Conservation (phyloP, 257 asterid genomes). For the Capsicum chinense region DNA sequence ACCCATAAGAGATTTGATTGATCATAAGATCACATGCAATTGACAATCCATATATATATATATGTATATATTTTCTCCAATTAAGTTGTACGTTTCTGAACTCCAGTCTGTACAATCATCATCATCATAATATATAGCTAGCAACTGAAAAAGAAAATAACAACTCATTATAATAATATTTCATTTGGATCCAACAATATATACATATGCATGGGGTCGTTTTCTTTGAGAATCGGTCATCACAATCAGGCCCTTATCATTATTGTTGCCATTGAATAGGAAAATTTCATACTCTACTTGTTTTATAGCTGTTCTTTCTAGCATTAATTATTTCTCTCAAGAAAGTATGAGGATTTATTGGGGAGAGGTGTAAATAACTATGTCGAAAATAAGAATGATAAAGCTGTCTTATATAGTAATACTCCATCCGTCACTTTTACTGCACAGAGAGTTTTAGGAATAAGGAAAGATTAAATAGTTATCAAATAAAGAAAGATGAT, state of each 20-base stretch:
- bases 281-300: neutral
- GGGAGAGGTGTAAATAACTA: neutral
- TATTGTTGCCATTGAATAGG: constrained; percentile 15
- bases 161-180: neutral
- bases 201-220: neutral
- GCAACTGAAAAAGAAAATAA: neutral
- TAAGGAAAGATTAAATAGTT: too few relatives aligned
- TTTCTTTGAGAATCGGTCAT: constrained; percentile 4
- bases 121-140: neutral
- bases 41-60: too few relatives aligned
- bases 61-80: neutral
- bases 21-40: neutral
- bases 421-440: too few relatives aligned
- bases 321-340: neutral
- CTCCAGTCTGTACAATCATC: neutral
- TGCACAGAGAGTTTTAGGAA: too few relatives aligned
- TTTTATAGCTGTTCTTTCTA: neutral
- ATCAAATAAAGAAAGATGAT: too few relatives aligned
- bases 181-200: constrained; percentile 2
- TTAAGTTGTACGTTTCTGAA: neutral
- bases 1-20: neutral
- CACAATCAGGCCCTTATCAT: neutral
- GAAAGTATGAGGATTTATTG: neutral
- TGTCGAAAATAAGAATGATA: neutral
- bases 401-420: too few relatives aligned